Base-by-base conservation (phyloP, 2,329 filamentous ascomycete species). In the Trichoderma citrinoviride region DNA sequence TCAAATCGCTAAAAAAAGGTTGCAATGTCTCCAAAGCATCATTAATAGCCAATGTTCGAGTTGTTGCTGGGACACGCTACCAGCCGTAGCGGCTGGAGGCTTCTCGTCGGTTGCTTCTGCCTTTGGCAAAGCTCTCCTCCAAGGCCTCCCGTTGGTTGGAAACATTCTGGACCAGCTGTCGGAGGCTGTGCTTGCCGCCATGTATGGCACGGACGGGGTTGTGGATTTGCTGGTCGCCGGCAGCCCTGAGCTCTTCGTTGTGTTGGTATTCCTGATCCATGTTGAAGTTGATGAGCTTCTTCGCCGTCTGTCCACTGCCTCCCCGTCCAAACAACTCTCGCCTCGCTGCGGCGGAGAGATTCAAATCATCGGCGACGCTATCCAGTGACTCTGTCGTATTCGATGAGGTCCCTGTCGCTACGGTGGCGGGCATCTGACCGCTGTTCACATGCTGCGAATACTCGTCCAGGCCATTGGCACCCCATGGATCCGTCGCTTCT, bases 81-180 rank as follows among this genome's bases (percentile, higher is more conserved):
- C 92, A 97, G 5, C 93, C 93, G 79, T 97, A 97, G 71, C 86
- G 87, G 65, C 86, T 88, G 4, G 90, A 91, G 21, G 92, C 92
- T 75, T 97, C 93, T 71, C 86, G 89, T 76, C 91, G 88, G 73
- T 93, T 95, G 71, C 84, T 86, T 79, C 86, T 88, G 6, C 92
- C 91, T 70, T 88, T 82, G 21, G 92, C 92, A 80, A 97, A 97
- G 74, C 91, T 93, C 73, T 98, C 94, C 77, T 97, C 93, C 69
- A 97, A 79, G 2, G 92, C 93, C 12, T 96, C 92, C 73, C 88
- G 88, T 78, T 98, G 93, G 67, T 83, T 91, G 70, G 87, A 87
- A 27, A 91, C 93, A 67, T 90, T 90, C 76, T 87, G 92, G 69
- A 98, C 90, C 71, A 98, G 82, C 79, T 97, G 93, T 73, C 89